Base-by-base conservation (phyloP, 495 filamentous ascomycete genomes). In the Neurospora sublineolata region DNA sequence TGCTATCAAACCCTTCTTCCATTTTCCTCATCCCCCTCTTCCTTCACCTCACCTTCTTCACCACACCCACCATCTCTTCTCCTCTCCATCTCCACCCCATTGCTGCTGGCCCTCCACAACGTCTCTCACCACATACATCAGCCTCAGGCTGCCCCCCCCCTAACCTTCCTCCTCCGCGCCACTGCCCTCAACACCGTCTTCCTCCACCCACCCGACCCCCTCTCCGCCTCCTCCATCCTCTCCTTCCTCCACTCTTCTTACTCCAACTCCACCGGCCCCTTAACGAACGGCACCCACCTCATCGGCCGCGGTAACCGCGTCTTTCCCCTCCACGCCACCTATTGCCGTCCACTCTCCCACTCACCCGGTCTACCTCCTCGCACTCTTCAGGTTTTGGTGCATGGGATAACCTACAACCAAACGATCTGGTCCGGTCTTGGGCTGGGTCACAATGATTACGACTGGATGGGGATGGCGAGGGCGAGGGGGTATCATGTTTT, bases 331-430 rank as follows among this genome's bases (percentile, higher is more conserved):
- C 40, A 71, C 36, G 74, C 30, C 30, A 68, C 68, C 33, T 75
- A 73, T 39, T 75, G 74, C 74, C 40, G n/a, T 11, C 74, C 73
- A 9, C 10, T 41, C 33, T 10, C 8, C 3, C 30, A 7, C 1
- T 16, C 30, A 30, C 16, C 5, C 33, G 30, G 9, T 23, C 2
- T 18, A 6, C 4, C 18, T n/a, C 27, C 27, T 6, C 40, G 11
- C 4, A 52, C 44, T 0, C 69, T 78, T 2, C 71, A 78, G 38
- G 67, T 78, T 3, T 70, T 78, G 1, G 75, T 78, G 3, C 74
- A 77, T 42, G 77, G 77, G 16, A 37, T 68, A 37, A 72, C 75
- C n/a, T 76, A 78, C 69, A 73, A 76, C 71, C 68, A 73, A 33
- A 42, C 20, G 11, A 38, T 72, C 33, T 78, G 75, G 75, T 37